Percentiles rank a stretch among this genome's conserved stretches.
These are phyloP conservation scores for Dryas integrifolia DNA, from an alignment of 331 rosid genomes.

Conservation along the genomic window DNA sequence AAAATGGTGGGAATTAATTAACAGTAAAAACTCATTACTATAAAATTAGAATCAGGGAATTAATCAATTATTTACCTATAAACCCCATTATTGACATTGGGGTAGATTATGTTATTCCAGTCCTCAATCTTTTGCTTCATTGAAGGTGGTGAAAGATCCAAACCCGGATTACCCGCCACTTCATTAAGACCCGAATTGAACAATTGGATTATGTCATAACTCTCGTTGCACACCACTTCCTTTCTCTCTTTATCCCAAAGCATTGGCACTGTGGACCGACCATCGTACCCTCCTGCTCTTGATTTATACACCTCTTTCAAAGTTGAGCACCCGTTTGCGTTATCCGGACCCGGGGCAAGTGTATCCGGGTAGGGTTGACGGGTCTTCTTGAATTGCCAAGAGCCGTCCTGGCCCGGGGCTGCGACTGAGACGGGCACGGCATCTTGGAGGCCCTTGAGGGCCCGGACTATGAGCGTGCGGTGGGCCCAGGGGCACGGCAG, in stretches of 20 bases:
- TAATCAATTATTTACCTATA: constrained; percentile 46
- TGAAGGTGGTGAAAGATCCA: constrained; percentile 64
- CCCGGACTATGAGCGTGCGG: constrained; percentile 79
- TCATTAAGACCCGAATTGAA: constrained; percentile 69
- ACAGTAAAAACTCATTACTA: too few species aligned
- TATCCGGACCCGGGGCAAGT: constrained; percentile 51
- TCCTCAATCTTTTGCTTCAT: constrained; percentile 61
- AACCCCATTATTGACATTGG: constrained; percentile 82
- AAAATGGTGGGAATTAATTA: not conserved
- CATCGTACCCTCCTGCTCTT: constrained; percentile 62
- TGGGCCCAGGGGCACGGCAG: constrained; percentile 98
- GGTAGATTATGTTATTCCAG: constrained; percentile 74
- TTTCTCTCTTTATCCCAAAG: constrained; percentile 51
- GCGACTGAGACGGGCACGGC: constrained; percentile 70
- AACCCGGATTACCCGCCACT: constrained; percentile 51
- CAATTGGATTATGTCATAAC: constrained; percentile 61
- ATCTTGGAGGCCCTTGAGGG: constrained; percentile 72
- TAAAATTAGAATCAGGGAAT: not conserved
- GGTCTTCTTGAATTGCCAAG: constrained; percentile 63
- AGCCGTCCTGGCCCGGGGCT: constrained; percentile 70
- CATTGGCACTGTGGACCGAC: constrained; percentile 82
- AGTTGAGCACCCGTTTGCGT: constrained; percentile 52
- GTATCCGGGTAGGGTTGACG: constrained; percentile 3
- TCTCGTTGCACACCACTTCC: constrained; percentile 78
- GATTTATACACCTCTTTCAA: constrained; percentile 64